Conservation (phyloP, 257 asterid species). For the Nicotiana otophora region DNA sequence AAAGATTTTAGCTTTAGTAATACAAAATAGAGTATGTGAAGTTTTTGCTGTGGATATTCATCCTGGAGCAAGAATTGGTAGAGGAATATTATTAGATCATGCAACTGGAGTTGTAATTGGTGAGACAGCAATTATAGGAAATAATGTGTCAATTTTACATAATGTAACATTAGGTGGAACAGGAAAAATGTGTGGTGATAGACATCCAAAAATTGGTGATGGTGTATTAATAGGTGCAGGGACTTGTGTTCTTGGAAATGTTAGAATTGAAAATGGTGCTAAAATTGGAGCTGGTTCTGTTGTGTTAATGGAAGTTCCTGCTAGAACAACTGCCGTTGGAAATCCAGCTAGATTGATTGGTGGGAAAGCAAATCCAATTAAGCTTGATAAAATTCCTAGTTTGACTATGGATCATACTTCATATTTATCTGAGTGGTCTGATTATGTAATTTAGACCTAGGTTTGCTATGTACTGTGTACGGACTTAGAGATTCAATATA, state of each 20-base stretch:
- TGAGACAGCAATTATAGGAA: slow-evolving; percentile 78
- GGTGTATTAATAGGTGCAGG: slow-evolving; percentile 95
- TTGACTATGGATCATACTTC: slow-evolving; percentile 87
- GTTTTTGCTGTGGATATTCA: slow-evolving; percentile 84
- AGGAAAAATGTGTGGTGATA: slow-evolving; percentile 69
- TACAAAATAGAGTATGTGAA: slow-evolving; percentile 72
- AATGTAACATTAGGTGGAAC: slow-evolving; percentile 93
- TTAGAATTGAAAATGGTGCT: slow-evolving; percentile 71
- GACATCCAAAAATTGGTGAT: slow-evolving; percentile 84
- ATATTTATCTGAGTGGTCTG: slow-evolving; percentile 64
- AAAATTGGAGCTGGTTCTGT: slow-evolving; percentile 94
- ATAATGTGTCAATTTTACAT: slow-evolving; percentile 80
- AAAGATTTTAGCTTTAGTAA: slow-evolving; percentile 47
- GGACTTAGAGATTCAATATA: slow-evolving; percentile 6
- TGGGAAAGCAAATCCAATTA: slow-evolving; percentile 71
- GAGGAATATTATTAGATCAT: slow-evolving; percentile 78
- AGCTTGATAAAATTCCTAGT: slow-evolving; percentile 65
- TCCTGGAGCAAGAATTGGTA: slow-evolving; percentile 78
- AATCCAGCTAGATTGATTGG: slow-evolving; percentile 85
- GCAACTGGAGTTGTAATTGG: slow-evolving; percentile 86
- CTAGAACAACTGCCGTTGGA: slow-evolving; percentile 82
- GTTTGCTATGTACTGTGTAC: background rate
- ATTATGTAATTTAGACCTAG: slow-evolving; percentile 46
- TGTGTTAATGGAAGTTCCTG: slow-evolving; percentile 74
- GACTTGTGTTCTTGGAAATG: slow-evolving; percentile 84